These are phyloP conservation scores for Arbutus unedo DNA, from an alignment of 148 eudicot genomes.

Conservation along the genomic window DNA sequence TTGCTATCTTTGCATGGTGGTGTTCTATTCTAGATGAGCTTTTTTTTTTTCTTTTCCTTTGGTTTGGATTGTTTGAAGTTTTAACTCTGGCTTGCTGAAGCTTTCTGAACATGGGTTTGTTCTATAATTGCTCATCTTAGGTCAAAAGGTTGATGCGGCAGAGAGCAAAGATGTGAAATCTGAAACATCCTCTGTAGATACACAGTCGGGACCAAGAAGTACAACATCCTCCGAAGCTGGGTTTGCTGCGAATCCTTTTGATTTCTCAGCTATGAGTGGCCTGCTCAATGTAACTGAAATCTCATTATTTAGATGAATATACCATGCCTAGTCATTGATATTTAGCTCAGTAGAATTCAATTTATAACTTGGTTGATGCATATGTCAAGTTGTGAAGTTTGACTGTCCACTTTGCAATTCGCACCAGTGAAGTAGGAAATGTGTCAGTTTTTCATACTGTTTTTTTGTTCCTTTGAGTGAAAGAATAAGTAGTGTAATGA, in stretches of 20 bases:
- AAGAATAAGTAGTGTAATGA: not conserved
- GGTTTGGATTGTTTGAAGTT: not conserved
- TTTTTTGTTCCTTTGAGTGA: not conserved
- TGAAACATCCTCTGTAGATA: constrained; percentile 44
- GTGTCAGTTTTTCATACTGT: not conserved
- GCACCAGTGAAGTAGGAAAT: not conserved
- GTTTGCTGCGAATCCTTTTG: constrained; percentile 70
- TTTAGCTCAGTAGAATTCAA: not conserved
- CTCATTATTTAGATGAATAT: not conserved
- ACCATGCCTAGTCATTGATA: not conserved
- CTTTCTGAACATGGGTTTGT: constrained; percentile 3
- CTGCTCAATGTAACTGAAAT: constrained; percentile 57
- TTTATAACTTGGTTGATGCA: not conserved
- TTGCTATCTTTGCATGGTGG: not conserved
- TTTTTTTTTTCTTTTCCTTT: not conserved
- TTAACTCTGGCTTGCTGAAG: not conserved
- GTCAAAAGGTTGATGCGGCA: constrained; percentile 35
- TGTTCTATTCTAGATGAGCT: not conserved
- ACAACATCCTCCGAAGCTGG: constrained; percentile 48
- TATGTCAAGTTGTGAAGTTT: not conserved
- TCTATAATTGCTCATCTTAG: constrained; percentile 17
- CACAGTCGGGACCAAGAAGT: constrained; percentile 40
- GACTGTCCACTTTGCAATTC: not conserved
- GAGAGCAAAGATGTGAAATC: constrained; percentile 32
- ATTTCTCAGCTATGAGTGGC: constrained; percentile 92